Percentiles rank a stretch among this genome's conserved stretches.
These are phyloP conservation scores for Bromus sterilis DNA, from an alignment of 176 grass and related monocot species.

Conservation along the genomic window DNA sequence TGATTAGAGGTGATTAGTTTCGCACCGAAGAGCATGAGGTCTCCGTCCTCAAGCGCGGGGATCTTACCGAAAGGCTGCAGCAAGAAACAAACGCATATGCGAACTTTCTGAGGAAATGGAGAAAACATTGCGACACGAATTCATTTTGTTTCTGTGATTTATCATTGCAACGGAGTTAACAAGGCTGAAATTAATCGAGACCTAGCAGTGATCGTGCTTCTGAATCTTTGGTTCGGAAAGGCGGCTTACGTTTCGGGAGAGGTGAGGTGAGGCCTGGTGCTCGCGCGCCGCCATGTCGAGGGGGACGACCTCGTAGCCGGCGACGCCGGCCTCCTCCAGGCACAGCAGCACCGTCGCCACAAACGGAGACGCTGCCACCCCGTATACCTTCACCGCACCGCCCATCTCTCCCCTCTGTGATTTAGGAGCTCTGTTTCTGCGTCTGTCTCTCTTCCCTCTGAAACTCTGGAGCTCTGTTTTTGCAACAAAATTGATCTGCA, in stretches of 20 bases:
- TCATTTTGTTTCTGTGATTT: too few species aligned
- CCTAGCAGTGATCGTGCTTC: too few species aligned
- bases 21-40: conserved; percentile 23
- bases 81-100: not conserved
- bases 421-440: not conserved
- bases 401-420: not conserved
- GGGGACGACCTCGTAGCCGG: conserved; percentile 29
- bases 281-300: not conserved
- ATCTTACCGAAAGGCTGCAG: conserved; percentile 42
- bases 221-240: too few species aligned
- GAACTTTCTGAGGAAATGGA: not conserved
- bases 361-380: conserved; percentile 25
- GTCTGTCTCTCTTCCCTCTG: too few species aligned
- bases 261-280: not conserved
- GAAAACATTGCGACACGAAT: too few species aligned
- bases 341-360: conserved; percentile 32
- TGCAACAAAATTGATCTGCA: too few species aligned
- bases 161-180: too few species aligned
- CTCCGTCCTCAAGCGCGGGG: conserved; percentile 23
- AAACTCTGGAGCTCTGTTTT: too few species aligned
- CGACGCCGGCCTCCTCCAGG: conserved; percentile 50
- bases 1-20: too few species aligned
- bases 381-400: conserved; percentile 32
- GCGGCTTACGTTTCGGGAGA: conserved; percentile 5
- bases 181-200: too few species aligned